A percentile compares a stretch with the other conserved stretches of the same genome.
These are phyloP conservation scores for Gomphus bonarii DNA, from an alignment of 1,284 basidiomycete species.

Conservation along the genomic window DNA sequence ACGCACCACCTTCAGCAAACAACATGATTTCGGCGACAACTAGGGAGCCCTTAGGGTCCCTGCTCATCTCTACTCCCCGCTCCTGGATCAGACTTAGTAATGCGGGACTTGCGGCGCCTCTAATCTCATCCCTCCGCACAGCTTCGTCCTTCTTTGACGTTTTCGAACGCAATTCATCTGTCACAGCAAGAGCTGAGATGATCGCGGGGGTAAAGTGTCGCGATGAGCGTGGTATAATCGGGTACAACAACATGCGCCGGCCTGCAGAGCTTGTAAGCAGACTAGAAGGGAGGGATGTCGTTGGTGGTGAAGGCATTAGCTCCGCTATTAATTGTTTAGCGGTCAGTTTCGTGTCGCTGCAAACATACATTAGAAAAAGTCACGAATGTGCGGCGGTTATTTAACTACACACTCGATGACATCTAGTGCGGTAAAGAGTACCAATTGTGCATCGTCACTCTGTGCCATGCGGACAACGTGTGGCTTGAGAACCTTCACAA, in stretches of 20 bases:
- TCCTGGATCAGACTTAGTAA: constrained; percentile 58
- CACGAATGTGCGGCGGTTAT: constrained; percentile 1
- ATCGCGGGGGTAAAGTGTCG: constrained; percentile 79
- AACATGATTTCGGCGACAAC: constrained; percentile 76
- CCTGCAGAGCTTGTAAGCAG: constrained; percentile 44
- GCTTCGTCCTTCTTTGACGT: constrained; percentile 74
- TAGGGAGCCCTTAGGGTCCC: constrained; percentile 70
- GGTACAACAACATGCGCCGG: constrained; percentile 71
- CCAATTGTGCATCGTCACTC: constrained; percentile 80
- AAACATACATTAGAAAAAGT: constrained; percentile 8
- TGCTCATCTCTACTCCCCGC: constrained; percentile 36
- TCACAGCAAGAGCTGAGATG: constrained; percentile 57
- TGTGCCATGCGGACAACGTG: constrained; percentile 78
- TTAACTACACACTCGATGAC: constrained; percentile 68
- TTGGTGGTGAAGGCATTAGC: constrained; percentile 26
- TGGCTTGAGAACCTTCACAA: constrained; percentile 77
- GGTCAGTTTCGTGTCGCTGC: constrained; percentile 79
- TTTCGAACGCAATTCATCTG: constrained; percentile 47
- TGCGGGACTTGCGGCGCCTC: constrained; percentile 57
- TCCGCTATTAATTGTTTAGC: constrained; percentile 66
- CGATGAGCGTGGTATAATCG: constrained; percentile 65
- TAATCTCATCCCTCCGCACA: constrained; percentile 56
- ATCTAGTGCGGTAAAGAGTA: constrained; percentile 81
- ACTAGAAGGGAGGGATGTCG: constrained; percentile 34
- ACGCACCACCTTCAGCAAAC: constrained; percentile 67